Conservation (phyloP, 2,329 filamentous ascomycete species). For the Orbilia ellipsospora region DNA sequence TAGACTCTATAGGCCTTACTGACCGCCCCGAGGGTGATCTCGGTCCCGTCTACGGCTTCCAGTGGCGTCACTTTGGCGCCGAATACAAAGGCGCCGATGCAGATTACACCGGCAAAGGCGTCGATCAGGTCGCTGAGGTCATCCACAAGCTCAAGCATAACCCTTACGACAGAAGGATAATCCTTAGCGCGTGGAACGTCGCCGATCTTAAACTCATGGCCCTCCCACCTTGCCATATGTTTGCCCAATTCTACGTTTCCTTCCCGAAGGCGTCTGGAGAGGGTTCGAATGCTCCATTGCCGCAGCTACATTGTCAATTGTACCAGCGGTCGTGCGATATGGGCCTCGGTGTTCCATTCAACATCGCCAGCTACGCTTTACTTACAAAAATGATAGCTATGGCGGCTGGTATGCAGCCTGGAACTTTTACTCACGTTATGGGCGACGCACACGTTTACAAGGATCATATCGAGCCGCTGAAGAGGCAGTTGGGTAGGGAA, state of each 20-base stretch:
- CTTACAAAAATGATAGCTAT: slow-evolving; percentile 95
- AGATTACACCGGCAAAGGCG: slow-evolving; percentile 87
- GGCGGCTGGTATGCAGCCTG: slow-evolving; percentile 83
- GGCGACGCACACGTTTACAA: slow-evolving; percentile 97
- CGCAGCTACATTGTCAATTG: slow-evolving; percentile 81
- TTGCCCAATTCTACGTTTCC: slow-evolving; percentile 93
- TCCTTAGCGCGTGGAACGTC: slow-evolving; percentile 94
- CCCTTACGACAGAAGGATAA: slow-evolving; percentile 89
- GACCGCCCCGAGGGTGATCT: slow-evolving; percentile 89
- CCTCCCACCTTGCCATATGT: slow-evolving; percentile 95
- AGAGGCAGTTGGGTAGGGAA: slow-evolving; percentile 80
- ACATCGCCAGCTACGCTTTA: slow-evolving; percentile 93
- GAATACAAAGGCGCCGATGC: slow-evolving; percentile 81
- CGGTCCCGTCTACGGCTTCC: slow-evolving; percentile 96
- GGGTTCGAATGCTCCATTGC: slow-evolving; percentile 60
- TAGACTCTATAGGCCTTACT: slow-evolving; percentile 83
- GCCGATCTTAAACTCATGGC: slow-evolving; percentile 87
- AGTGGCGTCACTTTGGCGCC: slow-evolving; percentile 98
- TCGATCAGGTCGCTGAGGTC: slow-evolving; percentile 93
- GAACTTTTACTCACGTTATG: slow-evolving; percentile 93
- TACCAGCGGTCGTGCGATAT: slow-evolving; percentile 97
- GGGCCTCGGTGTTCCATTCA: slow-evolving; percentile 96
- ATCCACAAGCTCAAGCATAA: slow-evolving; percentile 83
- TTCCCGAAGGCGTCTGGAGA: slow-evolving; percentile 65
- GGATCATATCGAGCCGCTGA: slow-evolving; percentile 89